Conservation (phyloP, 1,284 basidiomycete species). For the Entoloma clypeatum region DNA sequence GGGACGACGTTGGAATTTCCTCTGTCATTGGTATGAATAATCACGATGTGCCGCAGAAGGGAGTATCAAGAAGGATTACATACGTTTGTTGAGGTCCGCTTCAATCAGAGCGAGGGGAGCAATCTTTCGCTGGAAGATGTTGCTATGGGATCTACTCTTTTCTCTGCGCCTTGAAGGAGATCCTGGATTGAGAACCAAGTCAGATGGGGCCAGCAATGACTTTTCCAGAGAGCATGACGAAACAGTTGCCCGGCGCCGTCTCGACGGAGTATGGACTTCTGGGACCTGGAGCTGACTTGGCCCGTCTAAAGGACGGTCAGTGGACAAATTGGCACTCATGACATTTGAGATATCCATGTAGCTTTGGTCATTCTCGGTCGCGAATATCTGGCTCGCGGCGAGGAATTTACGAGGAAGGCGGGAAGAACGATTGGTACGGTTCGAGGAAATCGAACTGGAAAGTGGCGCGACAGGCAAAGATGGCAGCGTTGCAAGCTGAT, state of each 20-base stretch:
- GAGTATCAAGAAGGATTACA: constrained; percentile 21
- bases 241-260: constrained; percentile 63
- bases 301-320: constrained; percentile 13
- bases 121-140: constrained; percentile 59
- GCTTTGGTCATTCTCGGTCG: constrained; percentile 38
- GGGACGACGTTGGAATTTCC: constrained; percentile 41
- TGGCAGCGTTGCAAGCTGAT: constrained; percentile 40
- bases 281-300: constrained; percentile 26
- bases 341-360: constrained; percentile 20
- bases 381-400: constrained; percentile 69
- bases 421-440: constrained; percentile 40
- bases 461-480: constrained; percentile 58
- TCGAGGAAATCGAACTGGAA: constrained; percentile 46
- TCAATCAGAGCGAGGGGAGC: constrained; percentile 59
- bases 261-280: constrained; percentile 45
- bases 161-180: constrained; percentile 63
- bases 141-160: constrained; percentile 61
- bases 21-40: constrained; percentile 26
- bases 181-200: constrained; percentile 33
- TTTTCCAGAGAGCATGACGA: constrained; percentile 54
- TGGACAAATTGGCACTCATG: constrained; percentile 13
- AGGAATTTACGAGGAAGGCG: constrained; percentile 58
- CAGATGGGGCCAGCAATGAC: constrained; percentile 21
- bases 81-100: constrained; percentile 57
- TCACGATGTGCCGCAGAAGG: constrained; percentile 1